A percentile compares a stretch with the other conserved stretches of the same genome.
Evolutionary conservation across 2,329 filamentous ascomycete species (phyloP).

Genomic region (Clonostachys rhizophaga): DNA sequence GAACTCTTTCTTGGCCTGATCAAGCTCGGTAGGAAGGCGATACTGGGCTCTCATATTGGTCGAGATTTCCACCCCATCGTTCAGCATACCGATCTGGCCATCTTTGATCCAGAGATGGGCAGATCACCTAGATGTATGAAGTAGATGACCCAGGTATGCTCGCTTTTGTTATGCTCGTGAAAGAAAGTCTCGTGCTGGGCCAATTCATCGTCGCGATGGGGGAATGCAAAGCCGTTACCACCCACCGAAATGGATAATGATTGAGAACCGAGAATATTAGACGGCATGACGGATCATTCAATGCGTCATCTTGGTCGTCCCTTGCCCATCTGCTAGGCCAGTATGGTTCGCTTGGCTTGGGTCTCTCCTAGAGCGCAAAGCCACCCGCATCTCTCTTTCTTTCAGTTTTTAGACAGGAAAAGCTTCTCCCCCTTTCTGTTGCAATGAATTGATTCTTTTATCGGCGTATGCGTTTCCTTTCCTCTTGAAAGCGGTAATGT

Average conservation of each 20-base stretch:
- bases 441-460: slow-evolving; percentile 74
- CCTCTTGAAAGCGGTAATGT: slow-evolving; percentile 80
- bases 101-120: slow-evolving; percentile 62
- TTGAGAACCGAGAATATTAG: slow-evolving; percentile 75
- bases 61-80: no score
- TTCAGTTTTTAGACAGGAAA: no score
- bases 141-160: slow-evolving; percentile 86
- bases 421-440: slow-evolving; percentile 87
- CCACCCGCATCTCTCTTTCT: slow-evolving; percentile 79
- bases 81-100: no score
- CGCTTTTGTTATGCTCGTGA: slow-evolving; percentile 39
- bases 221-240: slow-evolving; percentile 86
- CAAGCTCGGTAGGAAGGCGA: no score
- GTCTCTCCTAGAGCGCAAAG: slow-evolving; percentile 92
- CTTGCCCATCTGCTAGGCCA: slow-evolving; percentile 76
- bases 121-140: slow-evolving; percentile 95
- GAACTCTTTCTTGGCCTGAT: no score
- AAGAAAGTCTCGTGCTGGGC: slow-evolving; percentile 90
- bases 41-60: no score
- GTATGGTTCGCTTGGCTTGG: slow-evolving; percentile 84
- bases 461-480: slow-evolving; percentile 77
- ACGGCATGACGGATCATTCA: slow-evolving; percentile 95
- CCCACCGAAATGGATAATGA: slow-evolving; percentile 79
- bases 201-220: slow-evolving; percentile 89
- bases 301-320: slow-evolving; percentile 75